Conservation (phyloP, 352 stramenopile genomes). For the Vaucheria bursata region DNA sequence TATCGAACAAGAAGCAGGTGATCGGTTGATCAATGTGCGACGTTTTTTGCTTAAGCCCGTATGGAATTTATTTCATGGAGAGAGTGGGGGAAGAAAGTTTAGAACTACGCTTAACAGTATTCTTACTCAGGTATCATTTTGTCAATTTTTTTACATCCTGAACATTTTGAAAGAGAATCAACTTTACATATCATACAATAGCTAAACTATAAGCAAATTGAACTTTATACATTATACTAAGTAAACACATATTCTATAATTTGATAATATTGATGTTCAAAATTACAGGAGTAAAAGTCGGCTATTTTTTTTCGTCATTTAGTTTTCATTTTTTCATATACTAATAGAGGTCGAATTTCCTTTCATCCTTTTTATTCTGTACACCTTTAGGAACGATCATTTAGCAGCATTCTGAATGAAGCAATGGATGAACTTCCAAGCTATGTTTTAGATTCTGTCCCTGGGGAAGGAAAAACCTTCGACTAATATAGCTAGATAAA, state of each 20-base stretch:
- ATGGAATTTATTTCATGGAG: slow-evolving; percentile 47
- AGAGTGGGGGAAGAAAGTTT: slow-evolving; percentile 45
- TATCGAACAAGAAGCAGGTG: slow-evolving; percentile 16
- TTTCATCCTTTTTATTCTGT: neutral
- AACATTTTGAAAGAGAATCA: neutral
- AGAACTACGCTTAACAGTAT: neutral
- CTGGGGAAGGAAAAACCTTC: neutral
- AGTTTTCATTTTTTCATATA: neutral
- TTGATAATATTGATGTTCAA: neutral
- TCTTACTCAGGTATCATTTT: neutral
- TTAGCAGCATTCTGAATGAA: neutral
- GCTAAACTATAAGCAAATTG: neutral
- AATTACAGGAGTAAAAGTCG: neutral
- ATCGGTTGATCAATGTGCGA: slow-evolving; percentile 19
- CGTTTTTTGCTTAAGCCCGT: slow-evolving; percentile 44
- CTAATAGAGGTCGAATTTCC: neutral
- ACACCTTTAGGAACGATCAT: neutral
- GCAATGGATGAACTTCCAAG: neutral
- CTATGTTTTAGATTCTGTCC: neutral
- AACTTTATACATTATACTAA: neutral
- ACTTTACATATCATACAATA: neutral
- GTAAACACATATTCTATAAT: neutral
- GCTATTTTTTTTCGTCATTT: neutral
- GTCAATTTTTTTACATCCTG: neutral
- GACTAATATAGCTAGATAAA: no score